Base-by-base conservation (phyloP, 768 basidiomycete species). In the Sarcodon aspratus region DNA sequence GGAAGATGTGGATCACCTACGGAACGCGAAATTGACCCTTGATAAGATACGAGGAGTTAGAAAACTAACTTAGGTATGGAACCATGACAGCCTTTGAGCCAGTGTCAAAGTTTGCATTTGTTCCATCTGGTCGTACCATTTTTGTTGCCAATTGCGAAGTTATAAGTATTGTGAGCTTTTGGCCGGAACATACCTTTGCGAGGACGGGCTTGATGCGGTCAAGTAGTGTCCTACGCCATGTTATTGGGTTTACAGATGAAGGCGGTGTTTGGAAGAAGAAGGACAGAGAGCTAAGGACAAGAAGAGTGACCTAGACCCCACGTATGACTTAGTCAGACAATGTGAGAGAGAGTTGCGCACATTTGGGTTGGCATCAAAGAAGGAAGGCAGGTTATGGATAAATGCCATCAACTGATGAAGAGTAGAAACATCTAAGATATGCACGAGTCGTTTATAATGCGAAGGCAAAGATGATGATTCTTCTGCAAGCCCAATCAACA, bases 141-240 rank as follows among this genome's bases (percentile, higher is more conserved):
- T 81, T 87, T 0, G 80, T 86, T 11, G 80, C 72, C 54, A 88
- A 67, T 59, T 88, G 84, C 18, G 79, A 79, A 2, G 82, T 85
- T 33, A 73, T 66, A 43, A 85, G 69, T 38, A 46, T 46, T 46
- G 45, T 48, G 38, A 50, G 40, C 15, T 42, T 44, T 33, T 27
- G 33, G 31, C 47, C 54, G 36, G 48, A 43, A 54, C 52, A 48
- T 33, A 34, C 31, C 42, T 44, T 48, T 13, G 43, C 42, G 35
- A 42, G 49, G 21, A 43, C 32, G 13, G 11, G 45, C 47, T 48
- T 33, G 7, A 47, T 34, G 42, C 45, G 32, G 32, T 33, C 27
- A 18, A 48, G 47, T 17, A 43, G 47, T 33, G 31, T 13, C 44
- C 43, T 33, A 13, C 36, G 36, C 45, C 33, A 51, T 9, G 32